These are phyloP conservation scores for Lichtheimia ornata DNA, from an alignment of 371 early-diverging fungal species.

Conservation along the genomic window DNA sequence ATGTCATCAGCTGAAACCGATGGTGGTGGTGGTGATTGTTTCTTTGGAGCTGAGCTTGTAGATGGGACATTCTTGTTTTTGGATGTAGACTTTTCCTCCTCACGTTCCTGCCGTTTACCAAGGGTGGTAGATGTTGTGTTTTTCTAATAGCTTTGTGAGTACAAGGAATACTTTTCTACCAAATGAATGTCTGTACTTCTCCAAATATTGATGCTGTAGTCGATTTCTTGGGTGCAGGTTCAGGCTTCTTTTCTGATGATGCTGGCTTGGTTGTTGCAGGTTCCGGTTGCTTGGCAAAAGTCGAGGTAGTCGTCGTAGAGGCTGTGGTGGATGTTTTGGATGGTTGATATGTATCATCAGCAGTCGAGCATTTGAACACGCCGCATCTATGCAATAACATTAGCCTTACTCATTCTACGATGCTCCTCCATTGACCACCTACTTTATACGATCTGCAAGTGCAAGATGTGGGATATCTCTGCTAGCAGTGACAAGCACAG, in stretches of 20 bases:
- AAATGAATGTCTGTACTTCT: background rate
- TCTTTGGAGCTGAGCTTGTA: background rate
- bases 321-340: background rate
- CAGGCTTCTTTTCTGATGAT: background rate
- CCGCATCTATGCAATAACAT: background rate
- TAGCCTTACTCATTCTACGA: background rate
- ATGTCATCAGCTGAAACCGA: conserved; percentile 11
- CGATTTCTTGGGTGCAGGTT: conserved; percentile 5
- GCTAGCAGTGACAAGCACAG: conserved; percentile 10
- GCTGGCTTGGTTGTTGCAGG: background rate
- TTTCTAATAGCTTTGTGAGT: background rate
- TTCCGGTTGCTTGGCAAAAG: background rate
- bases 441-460: conserved; percentile 35
- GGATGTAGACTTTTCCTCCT: background rate
- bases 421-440: background rate
- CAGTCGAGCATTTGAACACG: background rate
- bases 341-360: background rate
- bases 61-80: background rate
- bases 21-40: conserved; percentile 4
- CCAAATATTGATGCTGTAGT: conserved; percentile 10
- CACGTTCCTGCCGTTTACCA: background rate
- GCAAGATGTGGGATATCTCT: conserved; percentile 19
- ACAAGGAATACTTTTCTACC: background rate
- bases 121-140: background rate
- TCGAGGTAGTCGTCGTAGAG: background rate